These are phyloP conservation scores for Trifolium dubium DNA, from an alignment of 306 rosid species.

Conservation along the genomic window DNA sequence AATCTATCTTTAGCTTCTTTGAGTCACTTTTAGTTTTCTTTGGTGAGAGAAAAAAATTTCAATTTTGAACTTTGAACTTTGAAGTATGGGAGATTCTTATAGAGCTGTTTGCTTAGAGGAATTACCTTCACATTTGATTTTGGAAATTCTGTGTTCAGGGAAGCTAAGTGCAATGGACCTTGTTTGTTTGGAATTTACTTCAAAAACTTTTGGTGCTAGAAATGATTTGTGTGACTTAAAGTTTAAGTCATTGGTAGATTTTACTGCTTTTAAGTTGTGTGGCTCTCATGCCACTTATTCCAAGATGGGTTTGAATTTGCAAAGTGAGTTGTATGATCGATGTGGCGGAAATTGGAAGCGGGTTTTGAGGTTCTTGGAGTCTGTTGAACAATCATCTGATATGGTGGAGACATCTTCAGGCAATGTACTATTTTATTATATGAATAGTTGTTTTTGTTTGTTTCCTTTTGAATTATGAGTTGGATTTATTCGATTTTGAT, in stretches of 20 bases:
- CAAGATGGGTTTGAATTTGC: conserved; percentile 57
- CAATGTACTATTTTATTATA: conserved; percentile 77
- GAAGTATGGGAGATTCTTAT: conserved; percentile 53
- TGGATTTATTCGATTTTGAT: conserved; percentile 25
- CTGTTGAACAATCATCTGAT: conserved; percentile 77
- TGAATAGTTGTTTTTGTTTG: conserved; percentile 22
- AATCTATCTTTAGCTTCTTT: conserved; percentile 40
- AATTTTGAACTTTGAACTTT: conserved; percentile 27
- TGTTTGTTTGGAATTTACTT: conserved; percentile 78
- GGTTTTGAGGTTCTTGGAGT: conserved; percentile 84
- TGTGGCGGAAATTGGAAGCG: conserved; percentile 86
- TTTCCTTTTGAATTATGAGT: conserved; percentile 34
- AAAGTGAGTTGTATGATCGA: conserved; percentile 68
- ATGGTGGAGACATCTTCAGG: conserved; percentile 88
- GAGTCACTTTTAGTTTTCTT: conserved; percentile 28
- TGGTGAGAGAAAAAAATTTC: conserved; percentile 13
- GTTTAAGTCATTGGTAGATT: conserved; percentile 79
- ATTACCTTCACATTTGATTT: conserved; percentile 77
- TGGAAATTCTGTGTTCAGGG: conserved; percentile 74
- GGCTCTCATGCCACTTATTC: conserved; percentile 58
- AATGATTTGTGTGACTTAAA: conserved; percentile 55
- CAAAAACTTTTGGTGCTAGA: conserved; percentile 61
- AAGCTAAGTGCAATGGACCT: conserved; percentile 78
- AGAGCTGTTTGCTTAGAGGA: conserved; percentile 56
- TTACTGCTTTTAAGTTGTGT: conserved; percentile 76